Evolutionary conservation across 192 early-diverging fungal genomes (phyloP).

Genomic region (Umbelopsis sp.): DNA sequence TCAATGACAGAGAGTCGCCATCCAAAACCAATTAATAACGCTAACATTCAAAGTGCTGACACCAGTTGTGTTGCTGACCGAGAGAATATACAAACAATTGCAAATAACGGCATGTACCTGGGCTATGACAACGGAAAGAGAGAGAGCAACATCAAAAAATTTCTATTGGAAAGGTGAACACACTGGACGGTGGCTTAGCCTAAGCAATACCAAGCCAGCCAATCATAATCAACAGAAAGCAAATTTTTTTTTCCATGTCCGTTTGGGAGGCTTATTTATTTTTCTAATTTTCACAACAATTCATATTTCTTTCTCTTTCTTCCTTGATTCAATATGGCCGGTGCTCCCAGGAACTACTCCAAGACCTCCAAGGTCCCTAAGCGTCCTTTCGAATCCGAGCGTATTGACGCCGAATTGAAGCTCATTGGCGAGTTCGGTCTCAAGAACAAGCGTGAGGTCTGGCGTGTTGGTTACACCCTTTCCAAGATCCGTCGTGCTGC

Average conservation of each 20-base stretch:
- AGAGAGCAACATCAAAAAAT: conserved; percentile 23
- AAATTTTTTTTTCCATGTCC: conserved; percentile 21
- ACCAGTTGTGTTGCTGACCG: too few species aligned
- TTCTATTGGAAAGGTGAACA: conserved; percentile 20
- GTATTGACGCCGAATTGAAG: conserved; percentile 95
- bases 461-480: conserved; percentile 91
- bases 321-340: conserved; percentile 30
- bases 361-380: conserved; percentile 96
- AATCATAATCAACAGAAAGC: background rate
- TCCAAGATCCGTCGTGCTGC: conserved; percentile 99
- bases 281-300: conserved; percentile 21
- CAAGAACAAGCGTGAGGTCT: conserved; percentile 99
- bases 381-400: conserved; percentile 95
- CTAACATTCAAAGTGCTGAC: too few species aligned
- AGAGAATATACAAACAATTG: too few species aligned
- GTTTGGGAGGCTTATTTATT: conserved; percentile 6
- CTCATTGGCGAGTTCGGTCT: conserved; percentile 97
- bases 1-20: too few species aligned
- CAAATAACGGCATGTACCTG: conserved; percentile 3
- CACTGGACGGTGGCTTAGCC: conserved; percentile 10
- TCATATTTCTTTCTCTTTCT: conserved; percentile 27
- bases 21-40: too few species aligned
- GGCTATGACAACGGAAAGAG: conserved; percentile 27
- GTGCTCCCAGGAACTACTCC: conserved; percentile 50
- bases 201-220: background rate